A percentile compares a stretch with the other conserved stretches of the same genome.
Conservation (phyloP, 2,329 filamentous ascomycete species). For the Thelonectria olida region DNA sequence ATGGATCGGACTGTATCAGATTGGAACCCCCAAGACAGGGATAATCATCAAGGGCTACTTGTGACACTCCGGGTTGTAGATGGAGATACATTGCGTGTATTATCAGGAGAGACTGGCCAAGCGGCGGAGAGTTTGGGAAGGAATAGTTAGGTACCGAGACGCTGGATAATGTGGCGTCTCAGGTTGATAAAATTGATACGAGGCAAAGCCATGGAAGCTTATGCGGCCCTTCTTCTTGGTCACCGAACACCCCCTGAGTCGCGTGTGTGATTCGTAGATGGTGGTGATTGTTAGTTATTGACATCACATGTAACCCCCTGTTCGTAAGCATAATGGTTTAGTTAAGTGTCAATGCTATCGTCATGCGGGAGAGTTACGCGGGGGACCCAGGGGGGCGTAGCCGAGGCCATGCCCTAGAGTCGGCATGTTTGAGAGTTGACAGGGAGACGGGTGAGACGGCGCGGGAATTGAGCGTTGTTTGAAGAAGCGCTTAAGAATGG, state of each 20-base stretch:
- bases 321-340: background rate
- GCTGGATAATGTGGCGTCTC: slow-evolving; percentile 13
- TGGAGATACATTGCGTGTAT: background rate
- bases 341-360: slow-evolving; percentile 9
- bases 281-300: background rate
- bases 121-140: no score
- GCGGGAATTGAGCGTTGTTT: background rate
- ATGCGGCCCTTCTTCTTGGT: slow-evolving; percentile 6
- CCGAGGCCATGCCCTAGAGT: slow-evolving; percentile 1
- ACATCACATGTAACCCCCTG: background rate
- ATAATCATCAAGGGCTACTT: background rate
- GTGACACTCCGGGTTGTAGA: background rate
- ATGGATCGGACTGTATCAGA: slow-evolving; percentile 1
- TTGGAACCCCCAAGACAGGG: background rate
- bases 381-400: background rate
- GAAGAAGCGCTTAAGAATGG: background rate
- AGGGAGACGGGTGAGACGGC: background rate
- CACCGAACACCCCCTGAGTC: background rate
- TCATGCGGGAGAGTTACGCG: slow-evolving; percentile 18
- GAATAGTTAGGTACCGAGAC: background rate
- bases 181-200: slow-evolving; percentile 18
- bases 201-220: slow-evolving; percentile 6
- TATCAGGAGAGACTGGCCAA: no score
- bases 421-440: background rate
- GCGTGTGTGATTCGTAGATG: background rate